A percentile compares a stretch with the other conserved stretches of the same genome.
phyloP scores from a whole-genome alignment of 371 early-diverging fungal species.

The Gilbertella persicaria region DNA sequence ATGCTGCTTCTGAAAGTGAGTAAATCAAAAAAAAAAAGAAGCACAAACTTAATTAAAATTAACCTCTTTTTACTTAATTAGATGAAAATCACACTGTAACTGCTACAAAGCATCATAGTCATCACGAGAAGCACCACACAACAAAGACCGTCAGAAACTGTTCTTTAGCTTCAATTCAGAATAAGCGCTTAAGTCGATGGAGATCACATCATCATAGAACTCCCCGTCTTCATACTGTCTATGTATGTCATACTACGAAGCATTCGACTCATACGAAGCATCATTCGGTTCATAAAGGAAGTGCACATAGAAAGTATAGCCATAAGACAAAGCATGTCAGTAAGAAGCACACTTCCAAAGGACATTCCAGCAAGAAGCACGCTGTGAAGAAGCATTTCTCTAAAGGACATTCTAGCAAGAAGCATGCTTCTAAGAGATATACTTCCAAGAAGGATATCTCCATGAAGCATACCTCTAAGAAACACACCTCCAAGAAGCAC shows the following conservation, averaged over 20 bases:
- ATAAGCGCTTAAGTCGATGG: not conserved
- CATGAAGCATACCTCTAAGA: not conserved
- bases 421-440: conserved; percentile 5
- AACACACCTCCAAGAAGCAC: not conserved
- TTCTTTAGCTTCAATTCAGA: conserved; percentile 2
- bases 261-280: conserved; percentile 1
- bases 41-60: not conserved
- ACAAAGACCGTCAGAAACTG: conserved; percentile 15
- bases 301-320: too few species aligned
- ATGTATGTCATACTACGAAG: conserved; percentile 14
- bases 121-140: not conserved
- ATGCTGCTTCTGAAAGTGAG: conserved; percentile 3
- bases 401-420: not conserved
- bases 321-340: not conserved
- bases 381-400: not conserved
- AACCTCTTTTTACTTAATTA: not conserved
- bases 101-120: not conserved
- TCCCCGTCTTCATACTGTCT: conserved; percentile 5
- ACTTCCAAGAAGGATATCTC: not conserved
- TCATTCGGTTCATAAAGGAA: too few species aligned
- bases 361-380: not conserved
- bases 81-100: not conserved
- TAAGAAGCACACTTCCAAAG: not conserved
- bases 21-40: not conserved
- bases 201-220: not conserved